Evolutionary conservation across 306 rosid genomes (phyloP).

Genomic region (Ormosia emarginata): DNA sequence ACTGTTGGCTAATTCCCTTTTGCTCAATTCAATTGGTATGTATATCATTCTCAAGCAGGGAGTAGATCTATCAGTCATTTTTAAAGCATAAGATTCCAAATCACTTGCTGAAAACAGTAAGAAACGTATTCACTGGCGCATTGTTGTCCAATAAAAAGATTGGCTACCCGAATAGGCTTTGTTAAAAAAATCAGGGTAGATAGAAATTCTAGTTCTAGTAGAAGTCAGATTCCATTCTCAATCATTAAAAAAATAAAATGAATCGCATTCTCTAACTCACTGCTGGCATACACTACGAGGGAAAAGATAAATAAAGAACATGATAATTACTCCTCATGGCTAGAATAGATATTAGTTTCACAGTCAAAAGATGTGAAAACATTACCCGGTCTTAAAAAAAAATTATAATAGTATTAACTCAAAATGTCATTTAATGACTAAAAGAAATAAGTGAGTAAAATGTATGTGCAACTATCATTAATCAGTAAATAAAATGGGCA

Average conservation of each 20-base stretch:
- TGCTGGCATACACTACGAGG: neutral
- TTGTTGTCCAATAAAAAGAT: neutral
- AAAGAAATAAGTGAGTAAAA: neutral
- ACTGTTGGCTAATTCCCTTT: neutral
- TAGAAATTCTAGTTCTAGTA: neutral
- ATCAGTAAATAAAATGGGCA: constrained; percentile 1
- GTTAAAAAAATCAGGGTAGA: neutral
- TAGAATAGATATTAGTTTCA: neutral
- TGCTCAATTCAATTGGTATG: neutral
- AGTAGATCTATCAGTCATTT: neutral
- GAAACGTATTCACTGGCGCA: neutral
- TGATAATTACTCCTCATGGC: neutral
- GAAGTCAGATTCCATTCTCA: constrained; percentile 27
- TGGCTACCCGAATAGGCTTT: neutral
- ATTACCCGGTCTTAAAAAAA: neutral
- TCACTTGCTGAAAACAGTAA: neutral
- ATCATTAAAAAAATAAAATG: constrained; percentile 3
- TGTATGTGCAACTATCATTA: neutral
- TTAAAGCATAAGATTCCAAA: constrained; percentile 12
- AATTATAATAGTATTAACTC: neutral
- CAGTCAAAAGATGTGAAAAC: neutral
- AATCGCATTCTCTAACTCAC: constrained; percentile 16
- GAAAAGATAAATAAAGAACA: constrained; percentile 4
- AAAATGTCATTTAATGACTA: neutral
- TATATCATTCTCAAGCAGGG: neutral